Conservation (phyloP, 2,329 filamentous ascomycete species). For the Aspergillus clavatus region DNA sequence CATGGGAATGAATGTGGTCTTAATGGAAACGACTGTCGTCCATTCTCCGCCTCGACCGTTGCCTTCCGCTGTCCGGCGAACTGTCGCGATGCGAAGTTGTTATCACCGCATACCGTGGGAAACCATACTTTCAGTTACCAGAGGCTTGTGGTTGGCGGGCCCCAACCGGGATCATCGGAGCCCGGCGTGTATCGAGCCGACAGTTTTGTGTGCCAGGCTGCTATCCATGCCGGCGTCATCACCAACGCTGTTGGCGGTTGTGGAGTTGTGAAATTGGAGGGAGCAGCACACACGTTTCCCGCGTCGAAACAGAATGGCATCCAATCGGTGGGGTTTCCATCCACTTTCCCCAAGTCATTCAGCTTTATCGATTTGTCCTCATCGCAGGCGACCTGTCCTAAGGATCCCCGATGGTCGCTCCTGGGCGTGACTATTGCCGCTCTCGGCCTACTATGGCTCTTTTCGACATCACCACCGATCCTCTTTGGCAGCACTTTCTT, state of each 20-base stretch:
- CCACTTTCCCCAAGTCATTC: conserved; percentile 84
- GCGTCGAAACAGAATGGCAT: conserved; percentile 68
- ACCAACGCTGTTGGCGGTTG: conserved; percentile 70
- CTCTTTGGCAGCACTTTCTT: conserved; percentile 84
- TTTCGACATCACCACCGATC: conserved; percentile 69
- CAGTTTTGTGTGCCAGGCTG: conserved; percentile 79
- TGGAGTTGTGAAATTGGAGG: conserved; percentile 71
- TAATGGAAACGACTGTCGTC: conserved; percentile 53
- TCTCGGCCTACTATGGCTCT: conserved; percentile 70
- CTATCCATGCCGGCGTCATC: conserved; percentile 77
- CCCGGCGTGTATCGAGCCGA: conserved; percentile 74
- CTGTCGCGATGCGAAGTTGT: conserved; percentile 44
- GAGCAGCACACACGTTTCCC: conserved; percentile 60
- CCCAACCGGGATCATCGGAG: conserved; percentile 32
- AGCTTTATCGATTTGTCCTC: conserved; percentile 62
- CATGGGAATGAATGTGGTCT: conserved; percentile 47
- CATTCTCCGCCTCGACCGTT: conserved; percentile 49
- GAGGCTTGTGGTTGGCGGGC: conserved; percentile 50
- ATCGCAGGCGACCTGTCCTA: conserved; percentile 57
- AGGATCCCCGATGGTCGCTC: conserved; percentile 78
- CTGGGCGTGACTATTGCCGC: conserved; percentile 78
- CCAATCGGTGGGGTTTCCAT: conserved; percentile 70
- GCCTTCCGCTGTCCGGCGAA: conserved; percentile 55
- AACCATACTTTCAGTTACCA: conserved; percentile 49
- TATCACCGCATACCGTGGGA: conserved; percentile 50